Conservation (phyloP, 1,284 basidiomycete genomes). For the Mixia osmundae region DNA sequence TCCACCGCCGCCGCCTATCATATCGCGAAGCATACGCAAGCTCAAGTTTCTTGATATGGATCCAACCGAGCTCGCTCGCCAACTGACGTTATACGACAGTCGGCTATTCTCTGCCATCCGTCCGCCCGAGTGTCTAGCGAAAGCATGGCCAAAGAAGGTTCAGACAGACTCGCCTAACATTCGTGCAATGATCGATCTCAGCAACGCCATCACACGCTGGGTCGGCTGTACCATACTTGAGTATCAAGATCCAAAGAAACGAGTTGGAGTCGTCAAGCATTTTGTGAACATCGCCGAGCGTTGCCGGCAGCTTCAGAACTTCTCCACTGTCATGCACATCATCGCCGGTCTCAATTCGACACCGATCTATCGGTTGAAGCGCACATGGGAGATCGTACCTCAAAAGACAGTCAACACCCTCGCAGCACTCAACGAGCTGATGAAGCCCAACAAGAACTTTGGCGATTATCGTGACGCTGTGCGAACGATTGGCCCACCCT, state of each 20-base stretch:
- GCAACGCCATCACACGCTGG: conserved; percentile 75
- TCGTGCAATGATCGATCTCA: conserved; percentile 69
- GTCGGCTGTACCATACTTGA: conserved; percentile 70
- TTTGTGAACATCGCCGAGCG: conserved; percentile 88
- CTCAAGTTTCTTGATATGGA: conserved; percentile 72
- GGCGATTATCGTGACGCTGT: conserved; percentile 70
- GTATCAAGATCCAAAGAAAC: conserved; percentile 63
- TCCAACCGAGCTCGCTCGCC: conserved; percentile 70
- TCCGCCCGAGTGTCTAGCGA: conserved; percentile 63
- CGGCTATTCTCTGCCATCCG: conserved; percentile 67
- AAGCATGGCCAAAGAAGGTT: conserved; percentile 23
- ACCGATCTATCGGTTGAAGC: conserved; percentile 71
- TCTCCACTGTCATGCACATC: conserved; percentile 85
- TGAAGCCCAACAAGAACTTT: conserved; percentile 51
- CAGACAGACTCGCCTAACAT: conserved; percentile 38
- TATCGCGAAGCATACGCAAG: conserved; percentile 49
- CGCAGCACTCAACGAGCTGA: conserved; percentile 17
- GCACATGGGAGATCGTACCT: conserved; percentile 81
- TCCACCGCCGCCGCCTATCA: conserved; percentile 40
- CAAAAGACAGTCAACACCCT: conserved; percentile 25
- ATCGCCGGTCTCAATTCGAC: conserved; percentile 86
- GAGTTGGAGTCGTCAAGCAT: conserved; percentile 62
- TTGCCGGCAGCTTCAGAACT: conserved; percentile 75
- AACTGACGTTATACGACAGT: conserved; percentile 81
- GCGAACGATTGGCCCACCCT: conserved; percentile 67